Evolutionary conservation across 1,284 basidiomycete species (phyloP).

Genomic region (Moesziomyces sp.): DNA sequence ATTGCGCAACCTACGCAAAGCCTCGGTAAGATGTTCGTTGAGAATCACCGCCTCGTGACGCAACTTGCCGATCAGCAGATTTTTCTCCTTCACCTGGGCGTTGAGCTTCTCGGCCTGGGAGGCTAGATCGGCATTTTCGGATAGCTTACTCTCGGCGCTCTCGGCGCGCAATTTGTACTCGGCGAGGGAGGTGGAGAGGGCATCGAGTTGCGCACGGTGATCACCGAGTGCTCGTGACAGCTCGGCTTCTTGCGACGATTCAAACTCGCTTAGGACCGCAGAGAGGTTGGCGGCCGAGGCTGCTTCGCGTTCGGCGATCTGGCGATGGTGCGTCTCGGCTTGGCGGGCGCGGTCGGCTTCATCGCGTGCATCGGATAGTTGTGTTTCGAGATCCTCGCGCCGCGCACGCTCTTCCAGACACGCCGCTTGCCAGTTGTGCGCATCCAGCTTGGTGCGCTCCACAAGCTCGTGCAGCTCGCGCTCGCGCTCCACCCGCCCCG

Average conservation of each 20-base stretch:
- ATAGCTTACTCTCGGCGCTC: conserved; percentile 75
- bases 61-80: conserved; percentile 87
- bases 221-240: conserved; percentile 80
- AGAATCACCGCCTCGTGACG: conserved; percentile 85
- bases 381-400: conserved; percentile 72
- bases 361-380: conserved; percentile 72
- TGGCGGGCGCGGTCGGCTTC: conserved; percentile 66
- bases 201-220: conserved; percentile 78
- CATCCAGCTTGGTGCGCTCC: conserved; percentile 52
- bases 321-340: conserved; percentile 70
- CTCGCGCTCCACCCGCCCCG: conserved; percentile 11
- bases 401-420: conserved; percentile 46
- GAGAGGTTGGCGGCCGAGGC: conserved; percentile 86
- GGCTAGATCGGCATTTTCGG: neutral
- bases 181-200: conserved; percentile 78
- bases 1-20: conserved; percentile 87
- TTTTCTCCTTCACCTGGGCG: conserved; percentile 93
- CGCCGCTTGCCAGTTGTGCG: conserved; percentile 36
- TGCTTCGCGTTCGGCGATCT: conserved; percentile 76
- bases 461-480: conserved; percentile 52
- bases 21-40: conserved; percentile 97
- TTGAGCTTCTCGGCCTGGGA: conserved; percentile 64
- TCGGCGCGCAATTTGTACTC: conserved; percentile 87
- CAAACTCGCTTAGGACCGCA: conserved; percentile 93
- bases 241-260: conserved; percentile 75